phyloP scores from a whole-genome alignment of 1,139 yeast genomes.

The Wickerhamiella pararugosa region DNA sequence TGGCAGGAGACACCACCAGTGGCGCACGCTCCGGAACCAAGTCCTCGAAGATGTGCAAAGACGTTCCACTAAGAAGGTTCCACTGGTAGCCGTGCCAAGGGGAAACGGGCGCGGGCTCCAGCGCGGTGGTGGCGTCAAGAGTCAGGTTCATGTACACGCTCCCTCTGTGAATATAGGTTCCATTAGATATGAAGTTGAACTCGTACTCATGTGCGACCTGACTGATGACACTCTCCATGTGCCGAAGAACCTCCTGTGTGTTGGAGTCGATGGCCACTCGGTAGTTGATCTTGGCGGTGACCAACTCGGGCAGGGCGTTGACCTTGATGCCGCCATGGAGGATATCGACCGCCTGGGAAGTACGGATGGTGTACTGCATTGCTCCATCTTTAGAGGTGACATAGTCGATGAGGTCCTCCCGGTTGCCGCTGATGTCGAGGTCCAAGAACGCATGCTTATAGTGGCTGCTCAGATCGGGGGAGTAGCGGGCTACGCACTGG shows the following conservation, averaged over 20 bases:
- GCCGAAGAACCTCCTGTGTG: constrained; percentile 29
- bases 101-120: constrained; percentile 37
- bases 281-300: constrained; percentile 41
- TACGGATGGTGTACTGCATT: constrained; percentile 33
- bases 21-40: constrained; percentile 2
- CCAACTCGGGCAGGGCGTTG: constrained; percentile 64
- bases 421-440: constrained; percentile 12
- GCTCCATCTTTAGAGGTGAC: constrained; percentile 7
- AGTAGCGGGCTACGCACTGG: constrained; percentile 24
- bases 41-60: constrained; percentile 37
- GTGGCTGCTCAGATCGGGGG: constrained; percentile 10
- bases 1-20: constrained; percentile 40
- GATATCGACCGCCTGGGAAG: constrained; percentile 59
- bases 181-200: constrained; percentile 29
- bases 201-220: constrained; percentile 32
- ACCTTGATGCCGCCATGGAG: constrained; percentile 53
- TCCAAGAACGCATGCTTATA: constrained; percentile 15
- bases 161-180: constrained; percentile 10
- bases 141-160: constrained; percentile 10
- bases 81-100: constrained; percentile 32
- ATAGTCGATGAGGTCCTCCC: constrained; percentile 7
- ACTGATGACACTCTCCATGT: constrained; percentile 28
- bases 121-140: constrained; percentile 2
- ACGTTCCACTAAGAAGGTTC: constrained; percentile 42
- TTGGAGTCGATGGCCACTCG: constrained; percentile 41